These are phyloP conservation scores for Aspergillus incahuasiensis DNA, from an alignment of 495 filamentous ascomycete species.

Conservation along the genomic window DNA sequence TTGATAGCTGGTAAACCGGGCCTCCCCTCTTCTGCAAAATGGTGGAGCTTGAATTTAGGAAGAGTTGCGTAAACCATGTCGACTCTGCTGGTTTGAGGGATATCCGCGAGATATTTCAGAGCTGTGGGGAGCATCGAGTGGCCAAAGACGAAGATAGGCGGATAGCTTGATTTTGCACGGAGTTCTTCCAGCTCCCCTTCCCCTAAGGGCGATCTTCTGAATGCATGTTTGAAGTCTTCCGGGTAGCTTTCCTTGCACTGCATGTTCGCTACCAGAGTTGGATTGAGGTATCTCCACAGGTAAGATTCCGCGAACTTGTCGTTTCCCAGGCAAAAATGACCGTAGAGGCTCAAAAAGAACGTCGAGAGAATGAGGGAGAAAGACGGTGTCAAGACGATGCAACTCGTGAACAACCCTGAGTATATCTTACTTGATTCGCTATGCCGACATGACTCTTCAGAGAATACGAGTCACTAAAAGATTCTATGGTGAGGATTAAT, in stretches of 20 bases:
- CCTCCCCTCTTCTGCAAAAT: conserved; percentile 1
- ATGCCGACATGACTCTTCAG: not conserved
- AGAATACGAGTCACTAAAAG: not conserved
- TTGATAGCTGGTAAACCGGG: conserved; percentile 19
- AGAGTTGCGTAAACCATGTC: conserved; percentile 26
- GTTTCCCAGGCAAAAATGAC: not conserved
- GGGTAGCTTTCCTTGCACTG: conserved; percentile 17
- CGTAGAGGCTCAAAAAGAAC: not conserved
- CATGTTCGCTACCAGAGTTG: conserved; percentile 6
- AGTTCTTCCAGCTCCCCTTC: conserved; percentile 11
- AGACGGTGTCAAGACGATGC: not conserved
- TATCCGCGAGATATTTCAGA: conserved; percentile 22
- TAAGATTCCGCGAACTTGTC: no score
- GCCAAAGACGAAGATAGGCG: conserved; percentile 26
- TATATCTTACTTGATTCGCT: not conserved
- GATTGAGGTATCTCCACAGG: not conserved
- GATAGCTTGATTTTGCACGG: conserved; percentile 13
- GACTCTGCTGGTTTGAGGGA: conserved; percentile 14
- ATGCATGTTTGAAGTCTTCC: conserved; percentile 16
- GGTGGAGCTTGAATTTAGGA: conserved; percentile 21
- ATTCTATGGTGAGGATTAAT: not conserved
- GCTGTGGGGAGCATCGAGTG: conserved; percentile 27
- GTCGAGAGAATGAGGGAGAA: not conserved
- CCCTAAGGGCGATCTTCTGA: conserved; percentile 15
- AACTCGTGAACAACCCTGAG: not conserved